phyloP scores from a whole-genome alignment of 2,329 filamentous ascomycete genomes.

The Hymenoscyphus linearis region DNA sequence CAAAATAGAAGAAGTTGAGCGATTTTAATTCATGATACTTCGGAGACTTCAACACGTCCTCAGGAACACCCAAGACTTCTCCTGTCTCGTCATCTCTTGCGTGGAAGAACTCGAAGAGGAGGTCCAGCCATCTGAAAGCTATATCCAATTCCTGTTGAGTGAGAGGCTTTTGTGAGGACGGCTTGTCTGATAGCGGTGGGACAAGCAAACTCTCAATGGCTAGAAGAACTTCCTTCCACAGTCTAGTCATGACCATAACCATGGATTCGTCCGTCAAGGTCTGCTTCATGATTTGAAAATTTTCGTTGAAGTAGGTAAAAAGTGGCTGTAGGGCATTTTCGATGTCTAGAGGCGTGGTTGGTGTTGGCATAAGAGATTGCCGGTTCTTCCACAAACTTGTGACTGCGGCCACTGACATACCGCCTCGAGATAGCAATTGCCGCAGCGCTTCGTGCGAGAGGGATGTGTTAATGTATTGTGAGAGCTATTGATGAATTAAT shows the following conservation, averaged over 20 bases:
- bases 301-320: constrained; percentile 94
- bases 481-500: constrained; percentile 54
- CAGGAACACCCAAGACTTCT: constrained; percentile 80
- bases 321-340: constrained; percentile 77
- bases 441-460: constrained; percentile 78
- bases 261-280: constrained; percentile 94
- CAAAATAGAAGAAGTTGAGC: constrained; percentile 98
- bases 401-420: constrained; percentile 66
- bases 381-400: constrained; percentile 64
- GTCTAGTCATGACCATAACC: constrained; percentile 93
- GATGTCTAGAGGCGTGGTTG: constrained; percentile 64
- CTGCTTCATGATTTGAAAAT: constrained; percentile 98
- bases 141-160: constrained; percentile 87
- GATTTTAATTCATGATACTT: constrained; percentile 98
- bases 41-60: constrained; percentile 88
- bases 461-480: constrained; percentile 85
- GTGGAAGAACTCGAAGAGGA: constrained; percentile 92
- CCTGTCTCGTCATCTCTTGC: constrained; percentile 79
- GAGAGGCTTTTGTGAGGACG: constrained; percentile 76
- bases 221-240: constrained; percentile 96
- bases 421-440: constrained; percentile 61
- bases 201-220: constrained; percentile 88
- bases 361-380: constrained; percentile 46
- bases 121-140: constrained; percentile 88
- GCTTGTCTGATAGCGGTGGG: constrained; percentile 91